Base-by-base conservation (phyloP, 2,329 filamentous ascomycete species). In the Hypoxylon rubiginosum region DNA sequence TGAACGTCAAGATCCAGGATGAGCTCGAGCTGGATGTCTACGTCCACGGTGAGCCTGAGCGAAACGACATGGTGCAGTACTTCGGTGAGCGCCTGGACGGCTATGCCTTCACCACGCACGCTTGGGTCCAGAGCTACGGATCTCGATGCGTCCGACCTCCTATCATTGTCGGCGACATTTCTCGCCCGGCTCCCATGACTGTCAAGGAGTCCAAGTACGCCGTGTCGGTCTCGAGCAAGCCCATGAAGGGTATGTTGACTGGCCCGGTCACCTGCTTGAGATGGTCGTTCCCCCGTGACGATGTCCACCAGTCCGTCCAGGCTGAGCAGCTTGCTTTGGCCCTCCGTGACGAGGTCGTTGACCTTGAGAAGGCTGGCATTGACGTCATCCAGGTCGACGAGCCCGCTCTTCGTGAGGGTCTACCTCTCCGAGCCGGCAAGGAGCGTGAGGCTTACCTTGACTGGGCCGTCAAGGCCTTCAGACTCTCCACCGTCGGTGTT, bases 51-150 rank as follows among this genome's bases (percentile, higher is more conserved):
- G 96, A 99, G 89, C 96, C 96, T 66, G 96, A 99, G 90, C 94
- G 96, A 82, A 99, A 99, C 86, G 96, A 99, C 90, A 99, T 99
- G 96, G 96, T 99, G 58, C 96, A 99, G 85, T 99, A 97, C 91
- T 99, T 99, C 77, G 96, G 96, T 83, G 96, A 99, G 90, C 92
- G 93, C 78, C 88, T 99, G 70, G 90, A 97, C 77, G 96, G 96
- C 78, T 99, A 98, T 82, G 92, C 94, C 80, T 99, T 99, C 90
- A 99, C 96, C 81, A 98, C 95, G 81, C 92, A 97, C 85, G 96
- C 93, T 75, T 99, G 96, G 96, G 96, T 99, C 62, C 94, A 99
- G 89, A 93, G 90, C 77, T 99, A 99, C 83, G 96, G 96, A 78
- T 99, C 96, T 74, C 96, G 96, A 79, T 99, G 96, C 83, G 96